Percentiles rank a stretch among this genome's conserved stretches.
Evolutionary conservation across 371 early-diverging fungal genomes (phyloP).

Genomic region (Thermomucor indicae-seudaticae): DNA sequence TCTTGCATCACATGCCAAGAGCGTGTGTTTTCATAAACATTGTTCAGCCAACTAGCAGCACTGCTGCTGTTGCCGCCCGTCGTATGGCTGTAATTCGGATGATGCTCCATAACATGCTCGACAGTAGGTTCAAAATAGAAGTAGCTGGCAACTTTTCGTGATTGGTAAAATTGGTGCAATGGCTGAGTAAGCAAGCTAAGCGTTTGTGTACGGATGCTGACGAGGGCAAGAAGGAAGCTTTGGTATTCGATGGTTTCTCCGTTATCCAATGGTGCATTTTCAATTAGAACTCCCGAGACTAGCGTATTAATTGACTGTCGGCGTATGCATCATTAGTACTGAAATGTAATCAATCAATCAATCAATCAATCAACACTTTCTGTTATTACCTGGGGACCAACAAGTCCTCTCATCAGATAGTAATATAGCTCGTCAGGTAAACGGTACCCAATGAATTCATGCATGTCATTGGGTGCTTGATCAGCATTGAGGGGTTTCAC

Average conservation of each 20-base stretch:
- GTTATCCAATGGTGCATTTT: conserved; percentile 75
- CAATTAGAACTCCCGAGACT: conserved; percentile 64
- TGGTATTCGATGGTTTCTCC: conserved; percentile 80
- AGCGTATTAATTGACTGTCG: conserved; percentile 54
- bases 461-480: conserved; percentile 72
- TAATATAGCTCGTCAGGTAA: conserved; percentile 75
- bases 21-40: conserved; percentile 41
- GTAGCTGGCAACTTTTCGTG: conserved; percentile 61
- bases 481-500: conserved; percentile 68
- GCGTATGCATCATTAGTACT: background rate
- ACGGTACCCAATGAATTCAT: conserved; percentile 79
- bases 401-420: conserved; percentile 66
- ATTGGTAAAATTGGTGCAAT: conserved; percentile 61
- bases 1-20: conserved; percentile 38
- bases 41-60: conserved; percentile 44
- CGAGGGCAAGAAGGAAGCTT: conserved; percentile 54
- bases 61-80: conserved; percentile 21
- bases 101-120: conserved; percentile 49
- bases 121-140: conserved; percentile 62
- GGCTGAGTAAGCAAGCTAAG: conserved; percentile 57
- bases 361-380: background rate
- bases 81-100: conserved; percentile 14
- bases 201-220: conserved; percentile 59
- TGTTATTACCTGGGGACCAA: conserved; percentile 55
- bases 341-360: background rate